Percentiles rank a stretch among this genome's conserved stretches.
Evolutionary conservation across 306 rosid genomes (phyloP).

Genomic region (Acacia acuminata): DNA sequence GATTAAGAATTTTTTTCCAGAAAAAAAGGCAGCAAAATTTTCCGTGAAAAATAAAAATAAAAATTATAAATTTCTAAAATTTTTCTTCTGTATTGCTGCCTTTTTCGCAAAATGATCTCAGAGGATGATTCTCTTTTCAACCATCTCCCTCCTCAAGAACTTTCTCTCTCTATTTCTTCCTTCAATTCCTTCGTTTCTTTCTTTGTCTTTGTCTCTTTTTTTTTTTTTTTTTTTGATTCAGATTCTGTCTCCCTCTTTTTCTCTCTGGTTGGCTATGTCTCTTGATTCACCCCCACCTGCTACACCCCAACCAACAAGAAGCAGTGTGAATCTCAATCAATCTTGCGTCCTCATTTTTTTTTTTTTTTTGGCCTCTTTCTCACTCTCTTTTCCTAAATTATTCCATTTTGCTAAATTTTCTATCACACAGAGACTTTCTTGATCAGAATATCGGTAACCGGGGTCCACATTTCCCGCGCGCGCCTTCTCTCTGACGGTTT

Average conservation of each 20-base stretch:
- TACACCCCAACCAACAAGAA: slow-evolving; percentile 35
- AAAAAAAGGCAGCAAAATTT: slow-evolving; percentile 28
- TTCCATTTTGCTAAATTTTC: slow-evolving; percentile 22
- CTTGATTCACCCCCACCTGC: slow-evolving; percentile 52
- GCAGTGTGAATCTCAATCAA: slow-evolving; percentile 11
- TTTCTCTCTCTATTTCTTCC: slow-evolving; percentile 18
- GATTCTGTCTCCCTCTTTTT: neutral
- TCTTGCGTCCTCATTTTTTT: neutral
- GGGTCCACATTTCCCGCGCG: slow-evolving; percentile 45
- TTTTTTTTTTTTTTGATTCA: neutral
- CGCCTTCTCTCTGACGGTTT: slow-evolving; percentile 1
- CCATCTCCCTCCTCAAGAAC: slow-evolving; percentile 31
- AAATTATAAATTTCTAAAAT: neutral
- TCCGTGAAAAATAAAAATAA: slow-evolving; percentile 18
- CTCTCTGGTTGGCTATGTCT: slow-evolving; percentile 39
- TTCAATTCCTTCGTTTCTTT: neutral
- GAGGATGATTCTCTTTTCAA: slow-evolving; percentile 68
- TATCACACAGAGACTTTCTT: neutral
- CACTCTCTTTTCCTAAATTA: neutral
- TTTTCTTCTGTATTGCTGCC: slow-evolving; percentile 56
- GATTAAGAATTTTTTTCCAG: slow-evolving; percentile 42
- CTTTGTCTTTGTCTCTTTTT: too few relatives aligned
- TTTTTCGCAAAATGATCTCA: slow-evolving; percentile 68
- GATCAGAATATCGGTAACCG: neutral
- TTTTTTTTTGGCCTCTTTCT: neutral